phyloP scores from a whole-genome alignment of 1,284 basidiomycete genomes.

The Trichosporon coremiiforme region DNA sequence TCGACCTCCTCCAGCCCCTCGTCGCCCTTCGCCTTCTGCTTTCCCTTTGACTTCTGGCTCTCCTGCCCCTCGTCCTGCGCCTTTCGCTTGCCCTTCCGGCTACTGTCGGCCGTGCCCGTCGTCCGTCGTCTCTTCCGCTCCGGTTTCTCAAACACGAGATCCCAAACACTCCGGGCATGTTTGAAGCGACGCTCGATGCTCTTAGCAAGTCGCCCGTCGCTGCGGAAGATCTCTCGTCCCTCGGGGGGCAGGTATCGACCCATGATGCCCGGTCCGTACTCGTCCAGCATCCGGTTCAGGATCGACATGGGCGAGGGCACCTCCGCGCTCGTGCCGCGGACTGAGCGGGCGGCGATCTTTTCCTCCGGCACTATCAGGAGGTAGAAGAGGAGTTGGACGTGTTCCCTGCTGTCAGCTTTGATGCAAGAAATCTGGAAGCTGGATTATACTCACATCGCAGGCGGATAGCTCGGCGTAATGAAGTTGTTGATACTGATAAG shows the following conservation, averaged over 20 bases:
- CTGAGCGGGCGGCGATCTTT: neutral
- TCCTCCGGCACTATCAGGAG: neutral
- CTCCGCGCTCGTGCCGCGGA: neutral
- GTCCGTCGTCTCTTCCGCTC: neutral
- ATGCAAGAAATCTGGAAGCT: too few relatives aligned
- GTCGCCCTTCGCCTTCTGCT: neutral
- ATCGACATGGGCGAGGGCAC: neutral
- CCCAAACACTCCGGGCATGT: neutral
- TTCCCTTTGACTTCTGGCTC: neutral
- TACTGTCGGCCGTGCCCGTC: neutral
- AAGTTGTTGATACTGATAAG: constrained; percentile 15
- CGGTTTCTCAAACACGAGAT: neutral
- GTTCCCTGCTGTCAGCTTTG: constrained; percentile 9
- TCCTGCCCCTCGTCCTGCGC: neutral
- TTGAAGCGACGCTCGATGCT: neutral
- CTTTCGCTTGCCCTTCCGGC: neutral
- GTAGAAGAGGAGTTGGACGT: constrained; percentile 10
- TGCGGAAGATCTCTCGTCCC: neutral
- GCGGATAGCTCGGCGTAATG: neutral
- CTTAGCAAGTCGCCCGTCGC: neutral
- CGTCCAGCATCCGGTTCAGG: neutral
- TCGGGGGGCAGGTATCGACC: neutral
- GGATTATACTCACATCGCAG: constrained; percentile 1
- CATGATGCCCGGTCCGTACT: neutral
- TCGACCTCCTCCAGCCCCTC: neutral